These are phyloP conservation scores for Croton laevigatus DNA, from an alignment of 441 rosid genomes.

Conservation along the genomic window DNA sequence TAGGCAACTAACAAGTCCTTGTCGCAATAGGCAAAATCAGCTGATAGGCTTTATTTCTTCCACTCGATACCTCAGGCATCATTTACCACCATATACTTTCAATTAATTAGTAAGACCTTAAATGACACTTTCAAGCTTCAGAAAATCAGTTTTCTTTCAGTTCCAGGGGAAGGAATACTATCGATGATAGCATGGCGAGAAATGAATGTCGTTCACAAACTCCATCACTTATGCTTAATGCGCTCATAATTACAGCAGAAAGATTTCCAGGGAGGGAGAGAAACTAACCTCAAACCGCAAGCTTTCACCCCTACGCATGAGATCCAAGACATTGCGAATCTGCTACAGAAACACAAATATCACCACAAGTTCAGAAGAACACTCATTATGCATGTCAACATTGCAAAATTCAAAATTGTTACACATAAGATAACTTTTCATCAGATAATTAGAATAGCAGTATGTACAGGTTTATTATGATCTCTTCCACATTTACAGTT, in stretches of 20 bases:
- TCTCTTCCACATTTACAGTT: not conserved
- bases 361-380: constrained; percentile 24
- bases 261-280: not conserved
- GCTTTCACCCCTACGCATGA: constrained; percentile 82
- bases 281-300: constrained; percentile 71
- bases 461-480: not conserved
- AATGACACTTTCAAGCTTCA: not conserved
- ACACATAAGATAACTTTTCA: too few species aligned
- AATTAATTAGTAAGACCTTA: not conserved
- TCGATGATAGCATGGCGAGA: not conserved
- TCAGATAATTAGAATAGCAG: not conserved
- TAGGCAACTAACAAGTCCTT: not conserved
- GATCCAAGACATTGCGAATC: constrained; percentile 77
- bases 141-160: not conserved
- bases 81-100: not conserved
- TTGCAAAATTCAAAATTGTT: not conserved
- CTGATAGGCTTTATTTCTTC: not conserved
- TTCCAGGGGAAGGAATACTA: constrained; percentile 2
- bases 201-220: constrained; percentile 1
- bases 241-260: not conserved
- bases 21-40: too few species aligned
- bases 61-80: not conserved
- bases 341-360: constrained; percentile 33
- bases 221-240: constrained; percentile 6
- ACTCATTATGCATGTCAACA: not conserved